Base-by-base conservation (phyloP, 2,329 filamentous ascomycete species). In the Bipolaris zeicola region DNA sequence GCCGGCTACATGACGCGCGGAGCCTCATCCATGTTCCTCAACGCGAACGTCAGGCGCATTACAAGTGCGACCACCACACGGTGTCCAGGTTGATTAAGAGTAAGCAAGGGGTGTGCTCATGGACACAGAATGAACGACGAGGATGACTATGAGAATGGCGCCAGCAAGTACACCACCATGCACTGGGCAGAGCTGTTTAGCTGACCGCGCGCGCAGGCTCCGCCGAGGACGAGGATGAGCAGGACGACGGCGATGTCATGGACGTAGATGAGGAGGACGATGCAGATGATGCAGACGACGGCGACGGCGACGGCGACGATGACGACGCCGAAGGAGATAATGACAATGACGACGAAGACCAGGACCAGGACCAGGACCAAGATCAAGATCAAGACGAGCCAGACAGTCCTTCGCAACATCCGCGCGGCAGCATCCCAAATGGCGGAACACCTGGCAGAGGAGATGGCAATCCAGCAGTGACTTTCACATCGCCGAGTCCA, bases 401-500 rank as follows among this genome's bases (percentile, higher is more conserved):
- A 14, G 79, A 81, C 46, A 80, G 79, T 36, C 78, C 79, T 39
- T 71, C 73, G 20, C 76, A 76, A 54, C 75, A 73, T 22, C 64
- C 68, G 24, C 66, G 63, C 41, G 60, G 58, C 47, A 66, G 62
- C 38, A 66, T 72, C 24, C 55, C 68, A 11, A 73, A 74, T 46
- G 70, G 72, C 46, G 61, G 65, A 33, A 65, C 66, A 22, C 58
- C 63, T 18, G 63, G 63, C 2, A 62, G 61, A 7, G 65, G 64
- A 22, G 68, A 68, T 45, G 74, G 75, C 31, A 82, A 84, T 49
- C 80, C 80, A 0, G 77, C 81, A 36, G 78, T 81, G 13, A 74
- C 79, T 16, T 72, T 82, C 52, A 82, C 80, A 3, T 80, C 82
- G 1, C 78, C 81, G 5, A 81, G 81, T 28, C 78, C 75, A 2